phyloP scores from a whole-genome alignment of 192 early-diverging fungal species.

The Gorgonomyces haynaldii region DNA sequence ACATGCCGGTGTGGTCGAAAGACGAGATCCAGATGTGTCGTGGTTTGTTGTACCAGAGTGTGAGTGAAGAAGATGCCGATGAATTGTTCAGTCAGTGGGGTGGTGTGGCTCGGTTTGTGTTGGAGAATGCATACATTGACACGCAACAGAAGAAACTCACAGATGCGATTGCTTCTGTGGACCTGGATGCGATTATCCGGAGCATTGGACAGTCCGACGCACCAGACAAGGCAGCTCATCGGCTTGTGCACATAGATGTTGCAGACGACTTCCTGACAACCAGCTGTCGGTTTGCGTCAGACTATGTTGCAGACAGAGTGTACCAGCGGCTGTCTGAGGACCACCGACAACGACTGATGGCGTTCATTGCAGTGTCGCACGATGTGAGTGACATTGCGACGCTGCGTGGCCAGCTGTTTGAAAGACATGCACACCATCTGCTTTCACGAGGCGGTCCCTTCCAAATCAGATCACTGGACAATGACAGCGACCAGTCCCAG shows the following conservation, averaged over 20 bases:
- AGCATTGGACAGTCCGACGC: not conserved
- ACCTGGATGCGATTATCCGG: no score
- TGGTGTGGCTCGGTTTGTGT: not conserved
- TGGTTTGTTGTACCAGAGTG: not conserved
- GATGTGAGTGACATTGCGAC: not conserved
- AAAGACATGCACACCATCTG: conserved; percentile 3
- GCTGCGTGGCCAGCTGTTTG: conserved; percentile 1
- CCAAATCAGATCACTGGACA: not conserved
- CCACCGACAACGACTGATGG: not conserved
- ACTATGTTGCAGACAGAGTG: not conserved
- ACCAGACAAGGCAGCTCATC: not conserved
- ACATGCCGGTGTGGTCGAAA: not conserved
- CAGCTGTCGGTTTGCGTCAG: not conserved
- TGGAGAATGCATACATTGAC: not conserved
- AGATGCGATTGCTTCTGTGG: not conserved
- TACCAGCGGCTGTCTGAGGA: not conserved
- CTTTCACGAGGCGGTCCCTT: not conserved
- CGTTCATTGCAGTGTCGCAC: not conserved
- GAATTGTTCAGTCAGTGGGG: not conserved
- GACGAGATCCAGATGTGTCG: conserved; percentile 1
- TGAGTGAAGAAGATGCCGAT: not conserved
- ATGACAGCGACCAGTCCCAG: not conserved
- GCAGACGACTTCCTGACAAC: not conserved
- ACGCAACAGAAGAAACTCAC: not conserved
- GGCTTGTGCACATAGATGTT: not conserved